These are phyloP conservation scores for Polyporus arcularius DNA, from an alignment of 768 basidiomycete species.

Conservation along the genomic window DNA sequence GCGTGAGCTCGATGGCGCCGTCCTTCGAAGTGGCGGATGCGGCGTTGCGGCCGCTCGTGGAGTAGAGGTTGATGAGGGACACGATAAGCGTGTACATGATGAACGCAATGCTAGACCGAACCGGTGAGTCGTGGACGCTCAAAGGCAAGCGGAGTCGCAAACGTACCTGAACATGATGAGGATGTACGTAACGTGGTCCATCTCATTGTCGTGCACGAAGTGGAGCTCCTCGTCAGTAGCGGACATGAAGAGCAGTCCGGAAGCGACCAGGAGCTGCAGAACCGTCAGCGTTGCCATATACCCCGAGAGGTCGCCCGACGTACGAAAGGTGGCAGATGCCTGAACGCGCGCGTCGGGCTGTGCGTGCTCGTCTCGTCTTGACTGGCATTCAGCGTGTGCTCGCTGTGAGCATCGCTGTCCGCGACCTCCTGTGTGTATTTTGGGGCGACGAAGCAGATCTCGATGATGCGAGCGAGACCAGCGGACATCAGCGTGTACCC, in stretches of 20 bases:
- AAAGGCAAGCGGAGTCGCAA: not conserved
- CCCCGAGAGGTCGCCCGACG: constrained; percentile 35
- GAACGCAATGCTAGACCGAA: constrained; percentile 62
- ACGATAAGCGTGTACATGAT: constrained; percentile 73
- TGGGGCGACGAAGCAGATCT: constrained; percentile 76
- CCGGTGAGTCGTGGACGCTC: not conserved
- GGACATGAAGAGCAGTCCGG: constrained; percentile 86
- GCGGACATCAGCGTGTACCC: constrained; percentile 87
- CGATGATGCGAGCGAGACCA: constrained; percentile 76
- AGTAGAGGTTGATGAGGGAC: constrained; percentile 69
- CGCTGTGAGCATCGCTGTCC: constrained; percentile 57
- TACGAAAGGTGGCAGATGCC: constrained; percentile 88
- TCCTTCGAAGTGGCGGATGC: constrained; percentile 25
- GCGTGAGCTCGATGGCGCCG: constrained; percentile 46
- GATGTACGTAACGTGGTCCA: constrained; percentile 92
- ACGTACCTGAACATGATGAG: constrained; percentile 79
- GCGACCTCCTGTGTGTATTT: constrained; percentile 35
- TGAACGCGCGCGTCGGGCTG: constrained; percentile 62
- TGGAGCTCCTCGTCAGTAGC: constrained; percentile 90
- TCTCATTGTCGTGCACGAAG: constrained; percentile 65
- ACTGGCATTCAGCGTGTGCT: constrained; percentile 58
- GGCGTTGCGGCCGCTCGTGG: constrained; percentile 62
- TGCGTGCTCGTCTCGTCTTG: constrained; percentile 30
- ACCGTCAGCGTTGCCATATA: not conserved
- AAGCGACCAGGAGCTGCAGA: constrained; percentile 65